Evolutionary conservation across 208 protist species (phyloP).

Genomic region (Phytomonas serpens): DNA sequence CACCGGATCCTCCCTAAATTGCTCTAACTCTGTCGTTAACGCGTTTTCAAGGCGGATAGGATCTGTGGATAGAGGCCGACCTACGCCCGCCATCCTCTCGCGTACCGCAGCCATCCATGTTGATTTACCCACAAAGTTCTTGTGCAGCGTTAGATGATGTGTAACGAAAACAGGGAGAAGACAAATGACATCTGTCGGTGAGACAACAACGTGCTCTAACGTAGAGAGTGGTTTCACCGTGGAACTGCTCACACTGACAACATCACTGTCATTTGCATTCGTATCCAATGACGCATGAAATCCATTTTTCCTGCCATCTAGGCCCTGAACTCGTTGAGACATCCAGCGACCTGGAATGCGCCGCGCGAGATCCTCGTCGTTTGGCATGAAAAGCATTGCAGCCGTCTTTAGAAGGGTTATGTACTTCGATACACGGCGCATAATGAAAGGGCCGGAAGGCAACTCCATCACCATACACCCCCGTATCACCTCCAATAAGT

Average conservation of each 20-base stretch:
- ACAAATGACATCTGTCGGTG: constrained; percentile 57
- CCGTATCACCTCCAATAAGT: constrained; percentile 62
- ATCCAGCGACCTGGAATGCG: background rate
- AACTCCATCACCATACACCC: constrained; percentile 29
- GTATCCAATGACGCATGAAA: background rate
- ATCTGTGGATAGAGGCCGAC: constrained; percentile 3
- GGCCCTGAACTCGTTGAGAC: background rate
- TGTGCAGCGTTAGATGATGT: constrained; percentile 44
- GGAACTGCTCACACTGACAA: background rate
- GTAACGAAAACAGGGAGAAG: constrained; percentile 48
- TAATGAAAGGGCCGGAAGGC: constrained; percentile 22
- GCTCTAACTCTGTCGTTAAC: background rate
- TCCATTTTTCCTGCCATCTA: background rate
- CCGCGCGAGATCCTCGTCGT: constrained; percentile 19
- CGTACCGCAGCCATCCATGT: constrained; percentile 7
- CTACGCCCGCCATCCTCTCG: constrained; percentile 7
- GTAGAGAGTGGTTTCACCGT: background rate
- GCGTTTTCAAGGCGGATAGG: background rate
- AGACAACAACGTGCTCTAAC: constrained; percentile 30
- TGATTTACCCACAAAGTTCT: background rate
- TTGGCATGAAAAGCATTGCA: constrained; percentile 64
- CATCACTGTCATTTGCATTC: background rate
- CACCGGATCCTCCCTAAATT: background rate
- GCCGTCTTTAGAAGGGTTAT: constrained; percentile 33
- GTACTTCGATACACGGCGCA: constrained; percentile 32